These are phyloP conservation scores for Hibiscus trionum DNA, from an alignment of 345 rosid species.

Conservation along the genomic window DNA sequence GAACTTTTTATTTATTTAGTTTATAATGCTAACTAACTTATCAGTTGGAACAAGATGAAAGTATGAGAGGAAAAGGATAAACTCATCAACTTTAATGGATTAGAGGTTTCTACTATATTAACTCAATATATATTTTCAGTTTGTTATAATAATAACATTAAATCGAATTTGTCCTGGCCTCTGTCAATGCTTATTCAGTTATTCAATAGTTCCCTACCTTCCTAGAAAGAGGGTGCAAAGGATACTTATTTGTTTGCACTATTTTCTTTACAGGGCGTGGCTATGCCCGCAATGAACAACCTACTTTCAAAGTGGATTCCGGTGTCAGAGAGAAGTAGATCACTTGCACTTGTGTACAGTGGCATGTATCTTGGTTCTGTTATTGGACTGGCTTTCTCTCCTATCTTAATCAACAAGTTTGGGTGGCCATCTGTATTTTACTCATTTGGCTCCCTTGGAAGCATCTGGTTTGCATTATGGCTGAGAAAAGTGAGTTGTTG, in stretches of 20 bases:
- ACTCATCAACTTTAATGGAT: neutral
- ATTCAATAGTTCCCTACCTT: neutral
- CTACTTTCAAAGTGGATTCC: conserved; percentile 96
- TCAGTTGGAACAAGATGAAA: neutral
- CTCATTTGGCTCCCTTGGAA: conserved; percentile 88
- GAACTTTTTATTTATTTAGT: neutral
- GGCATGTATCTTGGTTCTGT: conserved; percentile 99
- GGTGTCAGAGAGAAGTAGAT: conserved; percentile 98
- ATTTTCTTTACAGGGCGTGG: conserved; percentile 70
- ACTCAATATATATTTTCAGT: neutral
- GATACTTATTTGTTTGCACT: conserved; percentile 18
- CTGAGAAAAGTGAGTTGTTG: conserved; percentile 43
- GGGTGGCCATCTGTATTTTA: conserved; percentile 99
- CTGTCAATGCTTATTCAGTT: neutral
- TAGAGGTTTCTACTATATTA: neutral
- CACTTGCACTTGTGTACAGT: conserved; percentile 87
- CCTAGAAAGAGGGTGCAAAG: neutral
- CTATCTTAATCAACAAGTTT: conserved; percentile 65
- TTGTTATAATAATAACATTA: too few relatives aligned
- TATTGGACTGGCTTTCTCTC: conserved; percentile 79
- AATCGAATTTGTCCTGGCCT: too few relatives aligned
- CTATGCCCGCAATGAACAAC: conserved; percentile 99
- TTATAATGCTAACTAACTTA: neutral
- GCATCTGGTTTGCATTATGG: conserved; percentile 86
- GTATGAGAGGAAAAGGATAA: neutral